phyloP scores from a whole-genome alignment of 140 eudicot species.

The Oenanthe javanica region DNA sequence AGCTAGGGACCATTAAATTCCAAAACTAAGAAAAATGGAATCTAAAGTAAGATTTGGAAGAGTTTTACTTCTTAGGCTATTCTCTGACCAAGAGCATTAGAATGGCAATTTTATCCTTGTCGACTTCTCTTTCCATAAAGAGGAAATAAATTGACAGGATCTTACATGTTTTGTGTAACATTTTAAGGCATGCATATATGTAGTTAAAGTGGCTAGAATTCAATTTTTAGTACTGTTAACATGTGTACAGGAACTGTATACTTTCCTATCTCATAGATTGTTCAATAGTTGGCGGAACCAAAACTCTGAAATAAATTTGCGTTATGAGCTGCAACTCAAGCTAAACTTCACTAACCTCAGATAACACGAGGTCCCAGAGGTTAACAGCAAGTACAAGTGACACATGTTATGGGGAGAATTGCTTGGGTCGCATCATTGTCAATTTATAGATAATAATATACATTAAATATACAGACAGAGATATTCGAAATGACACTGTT shows the following conservation, averaged over 20 bases:
- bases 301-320: background rate
- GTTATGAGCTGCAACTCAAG: background rate
- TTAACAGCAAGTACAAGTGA: background rate
- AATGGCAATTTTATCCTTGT: background rate
- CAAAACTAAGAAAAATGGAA: slow-evolving; percentile 23
- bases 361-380: background rate
- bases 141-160: background rate
- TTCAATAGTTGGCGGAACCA: background rate
- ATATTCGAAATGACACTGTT: background rate
- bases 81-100: slow-evolving; percentile 6
- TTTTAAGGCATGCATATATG: too few relatives aligned
- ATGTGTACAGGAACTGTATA: too few relatives aligned
- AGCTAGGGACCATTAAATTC: slow-evolving; percentile 36
- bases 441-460: background rate
- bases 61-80: background rate
- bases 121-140: background rate
- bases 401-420: background rate
- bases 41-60: slow-evolving; percentile 17
- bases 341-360: background rate
- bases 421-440: slow-evolving; percentile 2
- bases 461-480: background rate
- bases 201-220: background rate
- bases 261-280: background rate
- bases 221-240: too few relatives aligned
- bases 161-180: background rate